phyloP scores from a whole-genome alignment of 2,329 filamentous ascomycete species.

The Colletotrichum agaves region DNA sequence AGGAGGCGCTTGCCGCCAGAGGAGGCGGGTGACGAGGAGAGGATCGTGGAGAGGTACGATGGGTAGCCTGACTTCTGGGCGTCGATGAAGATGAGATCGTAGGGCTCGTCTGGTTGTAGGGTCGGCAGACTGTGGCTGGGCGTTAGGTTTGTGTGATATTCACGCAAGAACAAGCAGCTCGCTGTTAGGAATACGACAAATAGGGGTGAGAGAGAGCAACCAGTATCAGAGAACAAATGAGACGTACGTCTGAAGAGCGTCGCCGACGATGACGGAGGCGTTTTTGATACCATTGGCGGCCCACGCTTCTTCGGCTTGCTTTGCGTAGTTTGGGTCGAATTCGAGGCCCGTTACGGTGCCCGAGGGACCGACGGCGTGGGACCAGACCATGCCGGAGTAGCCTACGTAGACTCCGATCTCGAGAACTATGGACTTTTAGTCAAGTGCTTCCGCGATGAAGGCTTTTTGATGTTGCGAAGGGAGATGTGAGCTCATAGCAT shows the following conservation, averaged over 20 bases:
- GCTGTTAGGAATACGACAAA: background rate
- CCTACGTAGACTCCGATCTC: conserved; percentile 62
- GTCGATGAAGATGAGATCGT: conserved; percentile 65
- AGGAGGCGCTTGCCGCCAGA: conserved; percentile 53
- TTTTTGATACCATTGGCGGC: conserved; percentile 54
- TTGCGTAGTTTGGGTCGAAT: conserved; percentile 55
- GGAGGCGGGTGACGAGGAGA: conserved; percentile 54
- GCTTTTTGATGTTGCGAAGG: no score
- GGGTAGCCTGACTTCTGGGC: conserved; percentile 65
- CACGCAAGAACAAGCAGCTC: no score
- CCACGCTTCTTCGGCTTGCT: conserved; percentile 52
- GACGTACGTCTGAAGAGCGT: conserved; percentile 58
- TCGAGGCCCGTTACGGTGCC: conserved; percentile 58
- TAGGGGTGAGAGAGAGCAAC: background rate
- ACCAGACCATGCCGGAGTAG: conserved; percentile 61
- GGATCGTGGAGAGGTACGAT: conserved; percentile 57
- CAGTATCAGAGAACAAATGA: background rate
- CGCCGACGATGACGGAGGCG: conserved; percentile 57
- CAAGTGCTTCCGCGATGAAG: background rate
- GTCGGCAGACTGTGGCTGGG: conserved; percentile 43
- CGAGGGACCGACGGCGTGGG: conserved; percentile 56
- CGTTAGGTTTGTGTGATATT: no score
- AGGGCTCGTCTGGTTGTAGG: conserved; percentile 54
- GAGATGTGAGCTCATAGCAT: no score
- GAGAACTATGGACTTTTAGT: conserved; percentile 49